These are phyloP conservation scores for Helminthosporium solani DNA, from an alignment of 2,329 filamentous ascomycete genomes.

Conservation along the genomic window DNA sequence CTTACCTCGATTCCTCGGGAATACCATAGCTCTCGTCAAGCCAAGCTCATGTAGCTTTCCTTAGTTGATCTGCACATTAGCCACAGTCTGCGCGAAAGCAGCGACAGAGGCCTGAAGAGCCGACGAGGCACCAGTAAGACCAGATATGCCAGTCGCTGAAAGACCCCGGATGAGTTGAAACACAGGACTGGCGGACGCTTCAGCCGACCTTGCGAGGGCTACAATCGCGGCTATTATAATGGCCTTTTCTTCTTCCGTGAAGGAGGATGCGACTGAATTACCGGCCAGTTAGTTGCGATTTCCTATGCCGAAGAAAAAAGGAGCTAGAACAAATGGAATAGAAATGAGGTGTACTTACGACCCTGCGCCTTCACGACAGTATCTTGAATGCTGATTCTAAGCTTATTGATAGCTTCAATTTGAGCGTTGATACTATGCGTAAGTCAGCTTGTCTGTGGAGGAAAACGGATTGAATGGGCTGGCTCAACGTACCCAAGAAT, in stretches of 20 bases:
- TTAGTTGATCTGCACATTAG: too few species aligned
- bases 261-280: not conserved
- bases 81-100: not conserved
- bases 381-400: not conserved
- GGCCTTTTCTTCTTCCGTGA: not conserved
- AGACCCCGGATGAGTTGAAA: not conserved
- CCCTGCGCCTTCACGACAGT: not conserved
- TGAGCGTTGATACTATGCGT: slow-evolving; percentile 2
- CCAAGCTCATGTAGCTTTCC: too few species aligned
- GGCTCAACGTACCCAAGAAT: too few species aligned
- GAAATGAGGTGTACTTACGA: too few species aligned
- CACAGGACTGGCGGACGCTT: not conserved
- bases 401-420: not conserved
- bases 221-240: not conserved
- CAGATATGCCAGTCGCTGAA: not conserved
- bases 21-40: too few species aligned
- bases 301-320: not conserved
- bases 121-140: not conserved
- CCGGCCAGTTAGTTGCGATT: too few species aligned
- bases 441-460: too few species aligned
- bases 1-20: too few species aligned
- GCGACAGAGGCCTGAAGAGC: not conserved
- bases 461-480: too few species aligned
- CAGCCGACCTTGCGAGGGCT: not conserved
- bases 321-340: too few species aligned